A percentile compares a stretch with the other conserved stretches of the same genome.
Conservation (phyloP, 352 stramenopile genomes). For the Pythium apleroticum region DNA sequence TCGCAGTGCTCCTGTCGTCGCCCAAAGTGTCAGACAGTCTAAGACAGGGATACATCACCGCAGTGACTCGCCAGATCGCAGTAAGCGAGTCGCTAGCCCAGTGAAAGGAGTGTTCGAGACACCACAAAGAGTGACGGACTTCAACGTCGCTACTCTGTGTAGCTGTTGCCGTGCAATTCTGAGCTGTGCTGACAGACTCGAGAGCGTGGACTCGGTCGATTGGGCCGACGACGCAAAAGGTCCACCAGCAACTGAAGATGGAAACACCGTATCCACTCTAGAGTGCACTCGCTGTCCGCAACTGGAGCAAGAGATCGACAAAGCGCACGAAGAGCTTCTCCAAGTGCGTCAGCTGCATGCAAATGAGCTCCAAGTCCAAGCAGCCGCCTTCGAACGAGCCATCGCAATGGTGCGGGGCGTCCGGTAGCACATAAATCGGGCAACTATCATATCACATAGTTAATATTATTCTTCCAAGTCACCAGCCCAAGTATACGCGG, state of each 20-base stretch:
- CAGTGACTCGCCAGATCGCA: background rate
- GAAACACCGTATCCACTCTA: background rate
- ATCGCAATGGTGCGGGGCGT: background rate
- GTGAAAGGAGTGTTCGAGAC: background rate
- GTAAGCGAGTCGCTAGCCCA: background rate
- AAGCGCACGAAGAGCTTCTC: conserved; percentile 29
- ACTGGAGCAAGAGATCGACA: conserved; percentile 26
- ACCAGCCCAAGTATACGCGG: background rate
- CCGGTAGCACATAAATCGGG: background rate
- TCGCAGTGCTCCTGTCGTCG: conserved; percentile 7
- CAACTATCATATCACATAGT: background rate
- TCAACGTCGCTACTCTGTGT: background rate
- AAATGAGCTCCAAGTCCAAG: conserved; percentile 39
- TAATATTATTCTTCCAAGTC: background rate
- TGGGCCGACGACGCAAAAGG: conserved; percentile 21
- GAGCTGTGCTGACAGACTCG: background rate
- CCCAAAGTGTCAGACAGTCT: background rate
- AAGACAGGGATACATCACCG: too few relatives aligned
- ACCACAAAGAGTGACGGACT: too few relatives aligned
- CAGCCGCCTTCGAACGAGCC: conserved; percentile 20
- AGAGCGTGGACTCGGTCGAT: conserved; percentile 4
- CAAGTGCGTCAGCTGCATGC: conserved; percentile 33
- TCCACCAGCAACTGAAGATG: conserved; percentile 9
- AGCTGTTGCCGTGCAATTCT: conserved; percentile 1
- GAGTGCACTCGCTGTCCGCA: conserved; percentile 26